Evolutionary conservation across 371 early-diverging fungal genomes (phyloP), one percentile per base, ranked within the genome.

Genomic region (Mucor racemosus): DNA sequence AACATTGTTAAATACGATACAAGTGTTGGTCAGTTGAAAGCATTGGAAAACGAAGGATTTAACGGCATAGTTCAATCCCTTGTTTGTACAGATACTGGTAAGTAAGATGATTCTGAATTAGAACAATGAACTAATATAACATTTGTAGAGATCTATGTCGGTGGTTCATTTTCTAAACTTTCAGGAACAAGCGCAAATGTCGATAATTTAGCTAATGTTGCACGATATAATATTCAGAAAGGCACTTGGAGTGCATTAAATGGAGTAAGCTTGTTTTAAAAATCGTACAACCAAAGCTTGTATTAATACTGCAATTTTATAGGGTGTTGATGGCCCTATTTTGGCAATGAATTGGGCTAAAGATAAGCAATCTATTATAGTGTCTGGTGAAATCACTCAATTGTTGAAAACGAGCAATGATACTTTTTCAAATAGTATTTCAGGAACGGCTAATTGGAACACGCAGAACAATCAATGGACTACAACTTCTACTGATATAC

Each of bases 361-460:
- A 50, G 44, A 44, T 4, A 40, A 42, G 19, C 26, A 55, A 11
- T 33, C 60, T 0, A 41, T 82, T 7, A 60, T 80, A 14, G 68
- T 77, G 0, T 78, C 80, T 19, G 83, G 83, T 2, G 62, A 60
- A n/a, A 76, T 75, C 33, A 66, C 64, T 13, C 69, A 64, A 9
- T 40, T 73, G 0, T 53, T 64, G 6, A 56, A 39, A 4, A 58
- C 62, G 5, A 39, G n/a, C 8, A 56, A 57, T 0, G 62, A 60
- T 10, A 38, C 21, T 1, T 58, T 34, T 1, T 63, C 42, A 11
- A 64, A 65, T 10, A 31, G 31, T 4, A 58, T 73, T 0, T 38
- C 67, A 35, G 80, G 80, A 13, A 75, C 76, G 60, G 77, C 72
- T 7, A 74, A 69, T 71, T 82, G 83, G 83, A 62, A 65, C 5